Conservation (phyloP, 108 stramenopile species). For the Nitzschia putrida region DNA sequence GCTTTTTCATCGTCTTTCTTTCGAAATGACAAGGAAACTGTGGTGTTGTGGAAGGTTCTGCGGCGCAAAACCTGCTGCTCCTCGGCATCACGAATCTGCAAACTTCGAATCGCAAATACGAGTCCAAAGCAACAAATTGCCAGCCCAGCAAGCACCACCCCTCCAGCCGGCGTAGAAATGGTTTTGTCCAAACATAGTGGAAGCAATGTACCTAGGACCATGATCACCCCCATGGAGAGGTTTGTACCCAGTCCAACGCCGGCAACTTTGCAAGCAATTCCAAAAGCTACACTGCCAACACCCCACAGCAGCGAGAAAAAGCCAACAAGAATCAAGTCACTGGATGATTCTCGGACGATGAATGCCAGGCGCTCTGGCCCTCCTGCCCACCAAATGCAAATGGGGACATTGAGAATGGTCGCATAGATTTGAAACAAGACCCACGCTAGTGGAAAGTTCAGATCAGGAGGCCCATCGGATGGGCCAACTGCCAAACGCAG, state of each 20-base stretch:
- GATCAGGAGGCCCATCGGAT: conserved; percentile 1
- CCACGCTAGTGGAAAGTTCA: conserved; percentile 7
- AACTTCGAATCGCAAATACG: conserved; percentile 5
- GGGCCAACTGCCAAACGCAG: conserved; percentile 10
- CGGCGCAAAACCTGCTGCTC: conserved; percentile 2
- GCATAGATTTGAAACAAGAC: conserved; percentile 20
- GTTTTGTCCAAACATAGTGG: conserved; percentile 9
- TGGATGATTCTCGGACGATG: conserved; percentile 17
- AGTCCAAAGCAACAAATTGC: conserved; percentile 5
- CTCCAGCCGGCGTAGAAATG: conserved; percentile 14
- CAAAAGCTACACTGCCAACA: conserved; percentile 13
- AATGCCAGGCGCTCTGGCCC: conserved; percentile 10
- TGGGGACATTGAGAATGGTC: conserved; percentile 6
- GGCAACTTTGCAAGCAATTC: conserved; percentile 15
- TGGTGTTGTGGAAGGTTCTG: conserved; percentile 8
- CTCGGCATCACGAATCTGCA: conserved; percentile 4
- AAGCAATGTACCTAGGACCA: conserved; percentile 11
- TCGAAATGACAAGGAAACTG: conserved; percentile 2
- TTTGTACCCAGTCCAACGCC: conserved; percentile 15
- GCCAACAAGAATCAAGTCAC: conserved; percentile 4
- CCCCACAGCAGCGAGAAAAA: conserved; percentile 14
- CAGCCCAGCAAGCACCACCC: conserved; percentile 6
- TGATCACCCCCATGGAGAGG: conserved; percentile 19
- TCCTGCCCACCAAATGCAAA: conserved; percentile 18
- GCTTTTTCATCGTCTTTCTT: not conserved